Conservation (phyloP, 2,329 filamentous ascomycete species). For the Pestalotiopsis sp. region DNA sequence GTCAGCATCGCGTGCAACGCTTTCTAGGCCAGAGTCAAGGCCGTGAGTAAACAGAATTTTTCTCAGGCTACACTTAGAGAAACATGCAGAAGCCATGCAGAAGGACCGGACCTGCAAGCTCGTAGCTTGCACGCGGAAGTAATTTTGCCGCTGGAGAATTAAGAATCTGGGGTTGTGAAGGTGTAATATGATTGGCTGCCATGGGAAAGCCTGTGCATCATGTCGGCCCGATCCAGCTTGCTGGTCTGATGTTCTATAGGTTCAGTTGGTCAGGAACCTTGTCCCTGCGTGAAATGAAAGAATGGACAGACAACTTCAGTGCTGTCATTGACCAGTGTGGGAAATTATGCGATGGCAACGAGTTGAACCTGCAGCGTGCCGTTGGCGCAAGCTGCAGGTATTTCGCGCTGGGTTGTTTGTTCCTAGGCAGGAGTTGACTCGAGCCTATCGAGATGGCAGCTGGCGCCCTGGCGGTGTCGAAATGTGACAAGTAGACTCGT, state of each 20-base stretch:
- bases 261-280: not conserved
- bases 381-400: not conserved
- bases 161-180: conserved; percentile 7
- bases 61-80: not conserved
- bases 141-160: conserved; percentile 7
- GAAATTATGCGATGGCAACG: conserved; percentile 1
- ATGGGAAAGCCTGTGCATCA: not conserved
- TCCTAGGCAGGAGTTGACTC: not conserved
- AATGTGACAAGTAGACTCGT: not conserved
- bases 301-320: not conserved
- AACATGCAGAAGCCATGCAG: not conserved
- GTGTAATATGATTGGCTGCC: not conserved
- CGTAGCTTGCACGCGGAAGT: not conserved
- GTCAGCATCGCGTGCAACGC: not conserved
- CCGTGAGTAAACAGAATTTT: not conserved
- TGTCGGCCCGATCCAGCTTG: conserved; percentile 4
- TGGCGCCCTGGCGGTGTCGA: not conserved
- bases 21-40: not conserved
- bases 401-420: not conserved
- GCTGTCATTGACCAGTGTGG: not conserved
- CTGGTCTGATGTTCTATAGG: not conserved
- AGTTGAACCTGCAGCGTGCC: not conserved
- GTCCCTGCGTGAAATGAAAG: conserved; percentile 1
- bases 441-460: not conserved
- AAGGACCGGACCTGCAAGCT: not conserved